Base-by-base conservation (phyloP, 2,329 filamentous ascomycete genomes). In the Calycina herbarum region DNA sequence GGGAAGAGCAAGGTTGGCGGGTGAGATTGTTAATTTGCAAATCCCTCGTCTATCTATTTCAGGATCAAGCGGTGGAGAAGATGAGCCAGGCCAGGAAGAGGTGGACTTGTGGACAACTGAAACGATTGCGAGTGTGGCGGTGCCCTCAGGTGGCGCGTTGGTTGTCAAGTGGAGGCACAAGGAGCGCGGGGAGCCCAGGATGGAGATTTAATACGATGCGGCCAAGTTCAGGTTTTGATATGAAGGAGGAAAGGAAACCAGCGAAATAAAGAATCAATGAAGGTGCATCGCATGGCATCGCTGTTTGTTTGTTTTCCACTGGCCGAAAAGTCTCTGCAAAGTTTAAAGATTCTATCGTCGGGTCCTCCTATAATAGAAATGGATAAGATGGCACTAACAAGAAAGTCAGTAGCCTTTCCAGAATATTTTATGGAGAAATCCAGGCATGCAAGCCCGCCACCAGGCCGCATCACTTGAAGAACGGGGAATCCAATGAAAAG, bases 1-100 rank as follows among this genome's bases (percentile, higher is more conserved):
- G 3, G 45, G 20, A 51, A 20, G 45, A 10, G n/a, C 17, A 51
- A 15, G 45, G n/a, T 38, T 38, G 57, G 33, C 8, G 17, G 56
- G 45, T 31, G 42, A 57, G 54, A 31, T 48, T 64, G 57, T 61
- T 38, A 58, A 38, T 38, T 58, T 31, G 59, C 59, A 51, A 45
- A 54, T 57, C 27, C 64, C 65, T 66, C 65, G 62, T n/a, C 38
- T 64, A 24, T 51, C 65, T 62, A 64, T 64, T 59, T 62, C 56
- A 62, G 54, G 51, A 57, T 33, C 35, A 31, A 5, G 8, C 20
- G 17, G 61, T 40, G 51, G 54, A 57, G n/a, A 15, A 20, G 35
- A 11, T 57, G 51, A 38, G 40, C 11, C 4, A 45, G 11, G 6
- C 33, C 10, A n/a, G 17, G n/a, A 48, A n/a, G 42, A 48, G 42